Base-by-base conservation (phyloP, 306 rosid genomes). In the Quercus parvula region DNA sequence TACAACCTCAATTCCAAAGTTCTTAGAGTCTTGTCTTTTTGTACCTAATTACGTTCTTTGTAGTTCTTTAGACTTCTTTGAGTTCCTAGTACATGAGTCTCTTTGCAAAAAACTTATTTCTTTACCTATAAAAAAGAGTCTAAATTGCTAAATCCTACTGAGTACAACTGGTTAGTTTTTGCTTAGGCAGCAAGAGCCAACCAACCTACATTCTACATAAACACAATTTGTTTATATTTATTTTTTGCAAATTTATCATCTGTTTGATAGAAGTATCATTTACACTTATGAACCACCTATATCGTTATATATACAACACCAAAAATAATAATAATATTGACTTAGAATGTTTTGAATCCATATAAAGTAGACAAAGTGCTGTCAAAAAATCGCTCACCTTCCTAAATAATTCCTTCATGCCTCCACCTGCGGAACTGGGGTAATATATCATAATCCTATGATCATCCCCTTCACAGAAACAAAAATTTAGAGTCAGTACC, bases 401-500 rank as follows among this genome's bases (percentile, higher is more conserved):
- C 90, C 99, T 89, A 84, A 95, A 95, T 74, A 95, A 83, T 81
- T 93, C 96, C 92, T 95, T 95, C 99, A 95, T 95, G 64, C 99
- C 99, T 79, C 98, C 96, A 79, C 99, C 99, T 20, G 98, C 99
- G 55, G 98, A 91, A 85, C 99, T 95, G 25, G 99, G 99, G 87
- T 95, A 95, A 82, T 95, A 93, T 90, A 95, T 95, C 99, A 91
- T 95, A 84, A 95, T 91, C 81, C 98, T 84, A 88, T 95, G 99
- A 86, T 95, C 90, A 84, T 95, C 93, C 80, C 94, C 99, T 95
- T 92, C 88, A 88, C 9, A 84, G 46, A 86, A 82, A 81, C 18
- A 86, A 33, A 86, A 74, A 62, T 80, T 68, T 70, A 71, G 33
- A 72, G 75, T 89, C 81, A 88, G n/a, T 57, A 84, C 56, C 83